Base-by-base conservation (phyloP, 176 grass and related monocot species). In the Ensete ventricosum region DNA sequence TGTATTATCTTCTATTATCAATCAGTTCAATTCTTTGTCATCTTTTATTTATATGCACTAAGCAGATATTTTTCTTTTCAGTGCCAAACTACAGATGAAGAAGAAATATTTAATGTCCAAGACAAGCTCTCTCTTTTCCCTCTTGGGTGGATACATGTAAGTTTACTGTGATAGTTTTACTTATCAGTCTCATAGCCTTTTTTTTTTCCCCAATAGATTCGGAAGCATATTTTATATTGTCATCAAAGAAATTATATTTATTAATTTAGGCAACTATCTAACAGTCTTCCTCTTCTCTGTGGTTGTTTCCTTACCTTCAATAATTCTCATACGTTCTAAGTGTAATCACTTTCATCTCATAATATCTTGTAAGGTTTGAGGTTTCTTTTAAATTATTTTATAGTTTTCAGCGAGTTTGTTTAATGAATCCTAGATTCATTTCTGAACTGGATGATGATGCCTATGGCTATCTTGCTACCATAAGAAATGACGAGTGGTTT, bases 91-190 rank as follows among this genome's bases (percentile, higher is more conserved):
- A 99, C 88, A 89, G 93, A 99, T 81, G 96, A 99, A 88, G 95
- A 99, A 85, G 96, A 99, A 84, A 76, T 99, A 91, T 99, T 94
- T 65, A 88, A 99, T 50, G 91, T 94, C 83, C 96, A 99, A 89
- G 96, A 99, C 76, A 89, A 74, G 25, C 75, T 84, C 11, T 99
- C 96, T 53, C 86, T 99, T 74, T 99, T 99, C 77, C 93, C 96
- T 76, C 96, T 99, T 81, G 96, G 96, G 54, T 99, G 96, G 96
- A 99, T 99, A 87, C 96, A 99, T 89, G 96, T 99, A 93, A 94
- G 96, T 84, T 85, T 52, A 12, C 29, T 86, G 11, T 50, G 19
- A 19, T 16, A 14, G 2, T 54, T 55, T 23, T 11, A 12, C 7
- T 54, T 9, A 54, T 54, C 13, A 25, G 1, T 5, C 11, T 17